A percentile compares a stretch with the other conserved stretches of the same genome.
phyloP scores from a whole-genome alignment of 371 early-diverging fungal genomes.

The Mucor irregularis region DNA sequence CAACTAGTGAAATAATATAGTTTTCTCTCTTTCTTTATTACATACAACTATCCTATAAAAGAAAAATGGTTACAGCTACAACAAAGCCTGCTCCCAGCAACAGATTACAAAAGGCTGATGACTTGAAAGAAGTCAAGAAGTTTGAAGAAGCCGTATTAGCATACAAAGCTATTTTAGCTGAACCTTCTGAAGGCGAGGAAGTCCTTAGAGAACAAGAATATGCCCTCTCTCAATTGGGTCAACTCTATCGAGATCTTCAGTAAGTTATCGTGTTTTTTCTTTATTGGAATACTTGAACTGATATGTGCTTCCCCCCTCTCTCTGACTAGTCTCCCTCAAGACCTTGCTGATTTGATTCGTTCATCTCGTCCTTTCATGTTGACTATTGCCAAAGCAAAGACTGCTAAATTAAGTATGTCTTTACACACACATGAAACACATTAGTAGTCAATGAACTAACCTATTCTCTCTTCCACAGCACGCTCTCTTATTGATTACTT shows the following conservation, averaged over 20 bases:
- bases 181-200: conserved; percentile 33
- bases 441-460: no score
- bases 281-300: no score
- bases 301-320: background rate
- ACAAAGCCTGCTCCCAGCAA: conserved; percentile 15
- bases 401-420: conserved; percentile 90
- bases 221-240: conserved; percentile 62
- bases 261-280: no score
- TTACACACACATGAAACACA: no score
- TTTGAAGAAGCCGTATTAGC: conserved; percentile 54
- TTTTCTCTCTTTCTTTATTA: background rate
- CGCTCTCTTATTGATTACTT: conserved; percentile 72
- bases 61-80: conserved; percentile 17
- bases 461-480: no score
- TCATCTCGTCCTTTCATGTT: conserved; percentile 78
- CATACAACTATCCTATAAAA: background rate
- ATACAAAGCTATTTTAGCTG: conserved; percentile 57
- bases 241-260: conserved; percentile 66
- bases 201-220: conserved; percentile 56
- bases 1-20: no score
- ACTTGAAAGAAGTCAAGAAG: conserved; percentile 47
- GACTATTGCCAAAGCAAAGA: conserved; percentile 93
- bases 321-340: conserved; percentile 74
- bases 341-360: conserved; percentile 81
- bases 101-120: conserved; percentile 52